Evolutionary conservation across 495 filamentous ascomycete genomes (phyloP), one percentile per base, ranked within the genome.

Genomic region (Penicillium paradoxum): DNA sequence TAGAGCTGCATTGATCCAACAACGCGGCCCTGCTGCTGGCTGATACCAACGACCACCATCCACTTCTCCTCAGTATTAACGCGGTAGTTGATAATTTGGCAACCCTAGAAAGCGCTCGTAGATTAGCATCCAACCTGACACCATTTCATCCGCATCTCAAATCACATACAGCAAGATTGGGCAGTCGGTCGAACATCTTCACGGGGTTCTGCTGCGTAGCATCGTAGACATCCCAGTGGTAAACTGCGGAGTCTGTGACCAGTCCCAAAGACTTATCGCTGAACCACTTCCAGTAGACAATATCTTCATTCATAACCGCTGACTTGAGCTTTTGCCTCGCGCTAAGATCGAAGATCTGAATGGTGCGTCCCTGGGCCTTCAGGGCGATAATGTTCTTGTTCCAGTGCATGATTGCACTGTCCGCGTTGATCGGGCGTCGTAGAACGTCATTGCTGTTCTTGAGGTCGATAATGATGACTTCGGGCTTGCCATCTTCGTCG

Each of bases 351-450:
- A 99, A 99, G 61, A 99, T 96, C 75, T 99, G 93, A 34, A 99
- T 83, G 52, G 95, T 97, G 53, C 91, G 82, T 44, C 82, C 80
- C 64, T 95, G 89, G 29, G 93, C 95, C 71, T 91, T 92, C 53
- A 99, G 82, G 39, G 95, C 93, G 66, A 99, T 97, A 71, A 97
- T 91, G 68, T 93, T 89, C 66, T 86, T 85, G 59, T 77, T 82
- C 89, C 91, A 96, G 82, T 99, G 93, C 93, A 99, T 97, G 67
- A 99, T 97, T 55, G 93, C 95, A 83, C 91, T 96, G 77, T 99
- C 93, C 59, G 93, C 95, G 75, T 97, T 97, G 79, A 99, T 99
- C 8, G 91, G 90, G 58, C 93, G 82, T 57, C 88, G 85, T 53
- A 91, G 95, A 64, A 95, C 80, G 72, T 90, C 88, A 81, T 96